These are phyloP conservation scores for Scortechinia acanthostroma DNA, from an alignment of 2,329 filamentous ascomycete genomes.

Conservation along the genomic window DNA sequence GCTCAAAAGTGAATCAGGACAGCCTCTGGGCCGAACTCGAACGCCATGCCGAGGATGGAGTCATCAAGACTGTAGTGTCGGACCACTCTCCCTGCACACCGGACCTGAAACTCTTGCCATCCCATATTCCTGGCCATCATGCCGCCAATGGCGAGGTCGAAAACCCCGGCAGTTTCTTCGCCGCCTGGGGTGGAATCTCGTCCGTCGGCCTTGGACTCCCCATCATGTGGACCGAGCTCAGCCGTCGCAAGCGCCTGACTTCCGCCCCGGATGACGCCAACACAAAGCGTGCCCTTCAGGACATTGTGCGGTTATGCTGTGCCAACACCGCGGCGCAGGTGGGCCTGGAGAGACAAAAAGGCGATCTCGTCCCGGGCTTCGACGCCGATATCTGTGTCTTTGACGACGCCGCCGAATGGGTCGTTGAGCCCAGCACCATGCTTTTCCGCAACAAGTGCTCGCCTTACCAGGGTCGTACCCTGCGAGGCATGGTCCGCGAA, in stretches of 20 bases:
- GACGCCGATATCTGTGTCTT: conserved; percentile 69
- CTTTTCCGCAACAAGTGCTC: conserved; percentile 27
- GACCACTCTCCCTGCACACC: conserved; percentile 71
- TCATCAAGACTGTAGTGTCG: conserved; percentile 66
- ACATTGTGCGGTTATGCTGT: conserved; percentile 61
- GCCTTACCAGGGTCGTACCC: conserved; percentile 30
- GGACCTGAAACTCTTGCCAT: conserved; percentile 59
- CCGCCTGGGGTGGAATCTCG: conserved; percentile 68
- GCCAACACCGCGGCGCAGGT: conserved; percentile 64
- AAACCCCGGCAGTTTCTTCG: conserved; percentile 58
- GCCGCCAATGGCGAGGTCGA: conserved; percentile 23
- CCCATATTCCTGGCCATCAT: conserved; percentile 32
- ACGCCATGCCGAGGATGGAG: conserved; percentile 34
- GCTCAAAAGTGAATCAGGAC: conserved; percentile 50
- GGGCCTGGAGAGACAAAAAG: conserved; percentile 55
- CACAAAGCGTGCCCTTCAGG: conserved; percentile 11
- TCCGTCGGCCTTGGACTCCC: conserved; percentile 64
- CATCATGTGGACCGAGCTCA: conserved; percentile 50
- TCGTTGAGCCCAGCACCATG: conserved; percentile 56
- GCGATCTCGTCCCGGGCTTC: conserved; percentile 56
- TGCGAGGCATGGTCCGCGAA: conserved; percentile 21
- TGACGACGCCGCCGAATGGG: conserved; percentile 54
- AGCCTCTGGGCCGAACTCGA: conserved; percentile 55
- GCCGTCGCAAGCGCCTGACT: conserved; percentile 20
- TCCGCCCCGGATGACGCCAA: conserved; percentile 6